Evolutionary conservation across 73 alveolate genomes (phyloP).

Genomic region (Tetrahymena elliotti): DNA sequence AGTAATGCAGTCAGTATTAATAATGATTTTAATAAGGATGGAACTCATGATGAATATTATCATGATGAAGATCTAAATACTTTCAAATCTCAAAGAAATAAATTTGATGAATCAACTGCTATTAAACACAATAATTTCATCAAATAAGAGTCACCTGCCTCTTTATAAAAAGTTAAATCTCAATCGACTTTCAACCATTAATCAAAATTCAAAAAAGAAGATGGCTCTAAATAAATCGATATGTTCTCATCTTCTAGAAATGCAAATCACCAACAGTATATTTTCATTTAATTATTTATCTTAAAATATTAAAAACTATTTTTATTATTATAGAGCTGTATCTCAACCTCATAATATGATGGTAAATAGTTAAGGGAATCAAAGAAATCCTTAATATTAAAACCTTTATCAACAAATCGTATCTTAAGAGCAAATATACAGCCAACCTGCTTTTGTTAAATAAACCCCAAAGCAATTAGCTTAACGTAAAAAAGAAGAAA

Average conservation of each 20-base stretch:
- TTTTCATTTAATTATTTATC: not conserved
- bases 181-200: not conserved
- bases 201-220: not conserved
- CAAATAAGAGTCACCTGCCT: not conserved
- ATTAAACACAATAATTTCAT: not conserved
- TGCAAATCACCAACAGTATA: not conserved
- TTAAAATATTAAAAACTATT: not conserved
- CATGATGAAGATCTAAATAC: not conserved
- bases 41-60: not conserved
- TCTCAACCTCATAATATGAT: not conserved
- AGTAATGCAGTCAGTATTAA: not conserved
- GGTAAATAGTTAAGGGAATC: not conserved
- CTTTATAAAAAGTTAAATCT: not conserved
- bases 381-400: not conserved
- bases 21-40: not conserved
- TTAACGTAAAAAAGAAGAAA: not conserved
- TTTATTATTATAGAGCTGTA: not conserved
- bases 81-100: not conserved
- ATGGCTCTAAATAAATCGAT: not conserved
- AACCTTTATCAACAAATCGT: not conserved
- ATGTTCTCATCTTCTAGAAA: not conserved
- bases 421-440: not conserved
- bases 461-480: not conserved
- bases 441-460: not conserved
- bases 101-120: not conserved